phyloP scores from a whole-genome alignment of 768 basidiomycete genomes.

The Hypholoma fasciculare region DNA sequence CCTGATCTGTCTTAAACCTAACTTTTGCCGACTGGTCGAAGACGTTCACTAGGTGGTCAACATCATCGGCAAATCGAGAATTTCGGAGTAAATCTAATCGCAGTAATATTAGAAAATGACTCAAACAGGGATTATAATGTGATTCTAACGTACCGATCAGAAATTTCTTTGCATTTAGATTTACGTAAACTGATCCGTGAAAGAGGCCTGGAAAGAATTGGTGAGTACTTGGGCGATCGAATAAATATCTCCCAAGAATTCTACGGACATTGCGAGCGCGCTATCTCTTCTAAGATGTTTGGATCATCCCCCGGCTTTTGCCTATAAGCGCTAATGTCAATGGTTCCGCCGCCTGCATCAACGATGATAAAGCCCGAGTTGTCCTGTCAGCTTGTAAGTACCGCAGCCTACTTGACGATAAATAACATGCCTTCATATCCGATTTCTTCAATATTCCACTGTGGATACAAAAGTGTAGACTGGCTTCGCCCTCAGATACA shows the following conservation, averaged over 20 bases:
- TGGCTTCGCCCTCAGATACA: conserved; percentile 55
- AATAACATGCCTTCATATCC: too few species aligned
- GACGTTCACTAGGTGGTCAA: conserved; percentile 37
- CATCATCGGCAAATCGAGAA: conserved; percentile 41
- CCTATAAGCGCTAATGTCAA: conserved; percentile 59
- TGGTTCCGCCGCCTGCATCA: conserved; percentile 61
- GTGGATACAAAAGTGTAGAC: conserved; percentile 47
- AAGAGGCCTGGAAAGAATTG: conserved; percentile 37
- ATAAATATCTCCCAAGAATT: too few species aligned
- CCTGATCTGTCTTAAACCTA: conserved; percentile 36
- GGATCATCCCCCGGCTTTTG: conserved; percentile 25
- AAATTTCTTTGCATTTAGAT: conserved; percentile 37
- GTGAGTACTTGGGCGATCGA: neutral
- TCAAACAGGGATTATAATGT: neutral
- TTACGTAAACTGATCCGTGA: conserved; percentile 53
- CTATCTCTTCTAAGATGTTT: conserved; percentile 46
- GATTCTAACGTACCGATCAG: conserved; percentile 32
- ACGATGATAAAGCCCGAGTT: conserved; percentile 51
- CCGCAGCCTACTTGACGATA: too few species aligned
- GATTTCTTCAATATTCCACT: conserved; percentile 28
- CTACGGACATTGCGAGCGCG: conserved; percentile 45
- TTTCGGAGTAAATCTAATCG: conserved; percentile 35
- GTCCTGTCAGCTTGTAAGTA: conserved; percentile 24
- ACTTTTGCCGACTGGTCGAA: conserved; percentile 52
- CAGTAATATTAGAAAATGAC: too few species aligned